Evolutionary conservation across 768 basidiomycete species (phyloP).

Genomic region (Mycena galopus): DNA sequence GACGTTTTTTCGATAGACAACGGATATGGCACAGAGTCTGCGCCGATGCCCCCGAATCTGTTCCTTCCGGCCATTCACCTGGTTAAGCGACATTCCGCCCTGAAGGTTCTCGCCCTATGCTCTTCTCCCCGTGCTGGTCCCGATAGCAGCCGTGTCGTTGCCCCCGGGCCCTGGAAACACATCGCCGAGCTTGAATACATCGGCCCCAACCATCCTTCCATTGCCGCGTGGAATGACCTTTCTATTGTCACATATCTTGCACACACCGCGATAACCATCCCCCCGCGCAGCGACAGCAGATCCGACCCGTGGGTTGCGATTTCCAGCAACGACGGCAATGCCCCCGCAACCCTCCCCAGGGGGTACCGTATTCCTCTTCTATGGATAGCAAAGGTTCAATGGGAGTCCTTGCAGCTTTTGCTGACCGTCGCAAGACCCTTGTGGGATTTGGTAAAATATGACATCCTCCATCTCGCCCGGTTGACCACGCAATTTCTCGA

Average conservation of each 20-base stretch:
- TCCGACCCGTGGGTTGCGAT: conserved; percentile 34
- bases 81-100: conserved; percentile 14
- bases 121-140: conserved; percentile 27
- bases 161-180: conserved; percentile 16
- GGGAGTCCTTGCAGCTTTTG: conserved; percentile 32
- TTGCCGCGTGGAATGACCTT: conserved; percentile 26
- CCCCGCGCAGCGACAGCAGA: conserved; percentile 31
- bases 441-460: conserved; percentile 33
- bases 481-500: conserved; percentile 26
- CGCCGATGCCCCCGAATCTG: conserved; percentile 11
- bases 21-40: conserved; percentile 20
- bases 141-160: conserved; percentile 19
- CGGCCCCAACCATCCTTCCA: conserved; percentile 18
- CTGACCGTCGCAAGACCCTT: conserved; percentile 29
- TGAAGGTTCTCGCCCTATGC: conserved; percentile 31
- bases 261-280: conserved; percentile 27
- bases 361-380: conserved; percentile 36
- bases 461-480: conserved; percentile 33
- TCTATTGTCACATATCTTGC: conserved; percentile 29
- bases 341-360: conserved; percentile 25
- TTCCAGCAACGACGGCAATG: conserved; percentile 10
- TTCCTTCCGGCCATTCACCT: conserved; percentile 23
- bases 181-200: conserved; percentile 31
- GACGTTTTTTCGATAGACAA: conserved; percentile 26
- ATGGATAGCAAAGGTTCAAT: conserved; percentile 30